These are phyloP conservation scores for Thamnidium elegans DNA, from an alignment of 192 early-diverging fungal genomes.

Conservation along the genomic window DNA sequence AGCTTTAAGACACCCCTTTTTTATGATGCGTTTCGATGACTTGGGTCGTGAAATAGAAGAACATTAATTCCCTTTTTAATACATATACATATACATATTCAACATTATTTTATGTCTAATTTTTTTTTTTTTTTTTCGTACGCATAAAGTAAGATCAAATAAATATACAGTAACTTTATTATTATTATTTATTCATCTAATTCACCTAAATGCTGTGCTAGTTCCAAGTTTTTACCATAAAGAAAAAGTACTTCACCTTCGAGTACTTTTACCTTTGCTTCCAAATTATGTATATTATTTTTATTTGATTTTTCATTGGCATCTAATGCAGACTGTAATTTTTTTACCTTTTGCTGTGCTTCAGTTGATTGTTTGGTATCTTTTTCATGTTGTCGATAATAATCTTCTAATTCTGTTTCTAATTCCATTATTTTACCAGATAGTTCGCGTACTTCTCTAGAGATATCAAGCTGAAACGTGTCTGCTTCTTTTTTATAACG, in stretches of 20 bases:
- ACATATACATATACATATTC: too few relatives aligned
- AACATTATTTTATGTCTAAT: background rate
- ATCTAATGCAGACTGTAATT: background rate
- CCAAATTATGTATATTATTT: background rate
- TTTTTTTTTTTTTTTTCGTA: too few relatives aligned
- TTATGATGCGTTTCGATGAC: constrained; percentile 34
- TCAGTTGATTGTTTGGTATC: background rate
- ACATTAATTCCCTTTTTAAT: background rate
- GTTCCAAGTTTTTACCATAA: constrained; percentile 18
- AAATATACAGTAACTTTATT: too few relatives aligned
- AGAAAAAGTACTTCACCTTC: constrained; percentile 14
- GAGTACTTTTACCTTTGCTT: background rate
- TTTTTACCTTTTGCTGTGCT: background rate
- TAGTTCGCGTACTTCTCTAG: constrained; percentile 9
- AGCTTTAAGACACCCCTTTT: constrained; percentile 85
- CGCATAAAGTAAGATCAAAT: too few relatives aligned
- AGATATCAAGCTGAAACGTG: constrained; percentile 2
- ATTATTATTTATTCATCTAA: constrained; percentile 6
- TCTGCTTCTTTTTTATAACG: constrained; percentile 2
- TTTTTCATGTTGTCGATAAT: background rate
- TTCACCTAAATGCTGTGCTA: constrained; percentile 18
- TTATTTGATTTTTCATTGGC: background rate
- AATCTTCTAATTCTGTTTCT: constrained; percentile 11
- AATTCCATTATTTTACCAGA: constrained; percentile 6
- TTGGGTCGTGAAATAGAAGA: constrained; percentile 7